phyloP scores from a whole-genome alignment of 345 rosid species.

The Heritiera littoralis region DNA sequence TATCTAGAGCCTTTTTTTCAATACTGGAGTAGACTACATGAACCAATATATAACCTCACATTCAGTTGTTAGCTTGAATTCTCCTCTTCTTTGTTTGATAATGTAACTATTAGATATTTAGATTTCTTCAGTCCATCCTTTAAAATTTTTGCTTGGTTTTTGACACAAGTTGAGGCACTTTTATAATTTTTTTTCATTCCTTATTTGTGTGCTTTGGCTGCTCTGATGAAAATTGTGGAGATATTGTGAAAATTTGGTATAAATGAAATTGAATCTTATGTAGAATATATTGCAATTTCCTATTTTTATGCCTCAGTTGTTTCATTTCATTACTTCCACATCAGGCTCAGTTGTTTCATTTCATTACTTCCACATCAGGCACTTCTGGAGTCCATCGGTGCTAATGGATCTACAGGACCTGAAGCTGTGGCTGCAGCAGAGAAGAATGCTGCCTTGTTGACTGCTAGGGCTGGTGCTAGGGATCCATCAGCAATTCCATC shows the following conservation, averaged over 20 bases:
- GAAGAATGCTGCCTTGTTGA: conserved; percentile 87
- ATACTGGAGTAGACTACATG: too few species aligned
- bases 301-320: conserved; percentile 22
- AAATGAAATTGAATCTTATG: background rate
- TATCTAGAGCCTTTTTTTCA: too few species aligned
- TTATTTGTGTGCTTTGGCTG: background rate
- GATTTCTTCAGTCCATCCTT: background rate
- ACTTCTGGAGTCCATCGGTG: conserved; percentile 85
- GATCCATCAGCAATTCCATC: conserved; percentile 99
- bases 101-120: background rate
- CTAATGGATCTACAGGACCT: conserved; percentile 86
- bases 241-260: background rate
- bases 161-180: background rate
- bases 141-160: background rate
- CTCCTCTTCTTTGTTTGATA: background rate
- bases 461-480: conserved; percentile 98
- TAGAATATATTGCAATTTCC: background rate
- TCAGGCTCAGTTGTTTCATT: conserved; percentile 23
- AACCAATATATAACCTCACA: too few species aligned
- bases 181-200: background rate
- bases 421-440: conserved; percentile 89
- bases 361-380: conserved; percentile 54
- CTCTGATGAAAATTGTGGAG: background rate
- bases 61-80: too few species aligned
- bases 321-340: too few species aligned